Conservation (phyloP, 2,329 filamentous ascomycete genomes). For the Xylaria sp. region DNA sequence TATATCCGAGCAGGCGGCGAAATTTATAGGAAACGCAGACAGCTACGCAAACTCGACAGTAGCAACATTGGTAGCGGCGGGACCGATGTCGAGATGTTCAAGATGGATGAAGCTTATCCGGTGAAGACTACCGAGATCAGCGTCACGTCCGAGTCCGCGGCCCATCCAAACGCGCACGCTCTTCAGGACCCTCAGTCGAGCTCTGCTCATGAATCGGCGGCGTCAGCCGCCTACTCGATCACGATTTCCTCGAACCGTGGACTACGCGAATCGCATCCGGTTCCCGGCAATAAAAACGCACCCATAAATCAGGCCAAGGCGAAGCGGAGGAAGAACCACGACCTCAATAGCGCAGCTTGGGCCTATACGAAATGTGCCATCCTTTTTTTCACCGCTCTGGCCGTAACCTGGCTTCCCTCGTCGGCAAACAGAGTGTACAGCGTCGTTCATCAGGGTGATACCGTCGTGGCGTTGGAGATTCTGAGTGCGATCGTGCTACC, state of each 20-base stretch:
- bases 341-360: constrained; percentile 72
- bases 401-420: constrained; percentile 81
- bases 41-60: constrained; percentile 62
- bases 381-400: constrained; percentile 75
- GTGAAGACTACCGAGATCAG: constrained; percentile 72
- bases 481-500: constrained; percentile 79
- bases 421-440: constrained; percentile 81
- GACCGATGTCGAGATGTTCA: constrained; percentile 54
- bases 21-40: constrained; percentile 73
- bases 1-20: constrained; percentile 73
- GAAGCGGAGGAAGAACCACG: constrained; percentile 52
- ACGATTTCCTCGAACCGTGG: constrained; percentile 56
- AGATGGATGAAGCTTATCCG: constrained; percentile 58
- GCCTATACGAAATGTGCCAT: constrained; percentile 76
- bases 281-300: constrained; percentile 1
- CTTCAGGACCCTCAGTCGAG: constrained; percentile 45
- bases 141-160: constrained; percentile 64
- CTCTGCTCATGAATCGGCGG: constrained; percentile 24
- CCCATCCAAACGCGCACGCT: constrained; percentile 47
- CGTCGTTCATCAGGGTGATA: constrained; percentile 64
- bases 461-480: constrained; percentile 71
- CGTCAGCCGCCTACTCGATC: constrained; percentile 57
- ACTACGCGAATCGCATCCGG: constrained; percentile 40
- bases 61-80: constrained; percentile 51
- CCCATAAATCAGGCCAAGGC: constrained; percentile 35